Conservation (phyloP, 331 rosid genomes). For the Acacia concinna region DNA sequence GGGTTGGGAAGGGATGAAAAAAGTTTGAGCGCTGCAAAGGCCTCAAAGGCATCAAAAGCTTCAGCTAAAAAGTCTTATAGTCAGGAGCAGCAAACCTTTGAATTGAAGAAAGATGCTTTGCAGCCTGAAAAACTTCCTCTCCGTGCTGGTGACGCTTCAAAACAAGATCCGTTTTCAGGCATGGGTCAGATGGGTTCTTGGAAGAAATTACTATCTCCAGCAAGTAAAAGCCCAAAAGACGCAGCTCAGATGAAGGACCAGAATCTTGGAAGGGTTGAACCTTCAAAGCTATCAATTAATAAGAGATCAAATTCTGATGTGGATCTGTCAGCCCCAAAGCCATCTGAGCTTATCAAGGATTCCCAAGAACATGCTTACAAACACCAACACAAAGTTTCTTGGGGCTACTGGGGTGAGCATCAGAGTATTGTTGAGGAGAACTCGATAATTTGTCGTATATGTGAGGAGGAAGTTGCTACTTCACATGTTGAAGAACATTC, state of each 20-base stretch:
- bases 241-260: constrained; percentile 61
- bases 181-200: constrained; percentile 85
- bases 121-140: constrained; percentile 42
- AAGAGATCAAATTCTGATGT: constrained; percentile 52
- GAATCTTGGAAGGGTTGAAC: constrained; percentile 55
- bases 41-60: constrained; percentile 33
- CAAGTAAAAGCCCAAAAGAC: constrained; percentile 55
- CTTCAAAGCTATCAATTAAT: constrained; percentile 48
- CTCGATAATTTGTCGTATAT: constrained; percentile 96
- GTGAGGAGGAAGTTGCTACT: constrained; percentile 98
- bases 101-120: constrained; percentile 63
- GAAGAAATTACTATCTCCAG: constrained; percentile 86
- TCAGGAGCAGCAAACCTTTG: constrained; percentile 74
- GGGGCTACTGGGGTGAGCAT: constrained; percentile 95
- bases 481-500: constrained; percentile 93
- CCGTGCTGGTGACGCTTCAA: constrained; percentile 52
- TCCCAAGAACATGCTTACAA: constrained; percentile 72
- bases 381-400: constrained; percentile 83
- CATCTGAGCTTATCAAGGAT: constrained; percentile 70
- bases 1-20: constrained; percentile 62
- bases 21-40: constrained; percentile 50
- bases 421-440: constrained; percentile 62
- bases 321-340: constrained; percentile 59
- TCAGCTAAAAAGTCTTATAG: constrained; percentile 81
- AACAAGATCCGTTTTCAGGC: constrained; percentile 57